Evolutionary conservation across 345 rosid species (phyloP), one percentile per base, ranked within the genome.

Genomic region (Pistacia integerrima): DNA sequence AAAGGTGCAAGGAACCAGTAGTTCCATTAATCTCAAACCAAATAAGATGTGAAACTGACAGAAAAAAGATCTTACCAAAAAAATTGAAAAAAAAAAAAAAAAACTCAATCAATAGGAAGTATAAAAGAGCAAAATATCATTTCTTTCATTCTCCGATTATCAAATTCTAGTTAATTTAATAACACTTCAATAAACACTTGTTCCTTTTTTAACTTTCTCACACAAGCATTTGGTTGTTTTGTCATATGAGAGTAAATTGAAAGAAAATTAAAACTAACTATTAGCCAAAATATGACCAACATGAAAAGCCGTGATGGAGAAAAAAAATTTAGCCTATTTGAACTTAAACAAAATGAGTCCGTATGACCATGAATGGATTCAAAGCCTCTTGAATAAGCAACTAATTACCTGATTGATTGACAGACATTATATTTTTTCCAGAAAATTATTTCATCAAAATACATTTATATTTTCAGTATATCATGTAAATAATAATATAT

Each of bases 1-100:
- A 54, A 69, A 18, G 73, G 55, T 17, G 41, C 56, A 11, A 46
- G 64, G 14, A 65, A 76, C n/a, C 62, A 71, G 73, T 49, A 44
- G 36, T 44, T 38, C 33, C 22, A 67, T 63, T 30, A 38, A 36
- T 33, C 5, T 35, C 38, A 12, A 11, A 64, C 68, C 44, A 35
- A 14, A 64, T 16, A 33, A 33, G 68, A 36, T 38, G 4, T 64
- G n/a, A 14, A 35, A 64, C 5, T 64, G 18, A 64, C 68, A 35
- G n/a, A 5, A 17, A 64, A 28, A 28, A 13, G 11, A 28, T 60
- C 64, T 11, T 60, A 60, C 10, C 6, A 1, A 59, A 59, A 28
- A 3, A 0, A 60, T 4, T 13, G 28, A 60, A 25, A 60, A 6
- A 28, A 12, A 30, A 11, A 30, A 25, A 2, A 3, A 59, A 60